phyloP scores from a whole-genome alignment of 1,139 yeast species.

The Protomyces lactucae-debilis region DNA sequence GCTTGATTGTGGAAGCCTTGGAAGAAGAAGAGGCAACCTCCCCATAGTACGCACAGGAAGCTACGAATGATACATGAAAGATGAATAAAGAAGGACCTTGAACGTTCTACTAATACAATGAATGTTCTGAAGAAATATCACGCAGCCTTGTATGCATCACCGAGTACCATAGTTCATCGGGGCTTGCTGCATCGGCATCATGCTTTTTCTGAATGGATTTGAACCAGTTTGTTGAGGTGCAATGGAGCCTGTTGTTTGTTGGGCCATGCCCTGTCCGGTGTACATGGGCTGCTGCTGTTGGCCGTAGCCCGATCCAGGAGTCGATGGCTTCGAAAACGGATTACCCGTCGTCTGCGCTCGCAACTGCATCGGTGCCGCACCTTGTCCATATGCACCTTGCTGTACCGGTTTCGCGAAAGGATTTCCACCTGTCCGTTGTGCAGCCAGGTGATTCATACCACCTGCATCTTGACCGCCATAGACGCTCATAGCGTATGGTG shows the following conservation, averaged over 20 bases:
- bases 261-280: neutral
- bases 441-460: neutral
- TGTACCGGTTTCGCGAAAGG: slow-evolving; percentile 5
- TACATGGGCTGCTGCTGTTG: neutral
- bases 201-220: slow-evolving; percentile 33
- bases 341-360: slow-evolving; percentile 2
- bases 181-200: slow-evolving; percentile 23
- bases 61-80: neutral
- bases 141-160: neutral
- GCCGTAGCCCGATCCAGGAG: neutral
- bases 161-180: neutral
- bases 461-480: neutral
- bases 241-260: slow-evolving; percentile 17
- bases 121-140: neutral
- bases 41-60: neutral
- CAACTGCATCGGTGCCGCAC: neutral
- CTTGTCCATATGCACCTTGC: neutral
- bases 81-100: neutral
- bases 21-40: slow-evolving; percentile 34
- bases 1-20: slow-evolving; percentile 49
- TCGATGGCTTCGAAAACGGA: slow-evolving; percentile 1
- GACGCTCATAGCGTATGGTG: neutral
- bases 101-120: neutral
- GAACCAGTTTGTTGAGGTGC: slow-evolving; percentile 31
- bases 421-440: slow-evolving; percentile 25